phyloP scores from a whole-genome alignment of 1,284 basidiomycete genomes.

The Inonotus obliquus region DNA sequence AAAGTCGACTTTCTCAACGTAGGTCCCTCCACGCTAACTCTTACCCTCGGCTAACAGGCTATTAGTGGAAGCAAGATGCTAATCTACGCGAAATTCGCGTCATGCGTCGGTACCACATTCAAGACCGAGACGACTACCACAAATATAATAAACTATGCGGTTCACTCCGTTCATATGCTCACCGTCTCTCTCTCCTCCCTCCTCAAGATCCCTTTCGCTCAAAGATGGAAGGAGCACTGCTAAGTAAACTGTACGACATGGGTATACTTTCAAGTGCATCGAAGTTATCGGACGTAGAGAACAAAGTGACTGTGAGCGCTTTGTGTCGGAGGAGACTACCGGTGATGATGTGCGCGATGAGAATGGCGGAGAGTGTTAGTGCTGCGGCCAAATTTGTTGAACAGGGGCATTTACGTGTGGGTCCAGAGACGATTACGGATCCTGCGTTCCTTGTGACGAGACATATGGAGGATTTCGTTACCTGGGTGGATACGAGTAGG shows the following conservation, averaged over 20 bases:
- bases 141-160: slow-evolving; percentile 98
- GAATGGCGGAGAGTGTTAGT: slow-evolving; percentile 95
- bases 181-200: slow-evolving; percentile 85
- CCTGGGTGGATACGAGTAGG: slow-evolving; percentile 98
- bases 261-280: slow-evolving; percentile 81
- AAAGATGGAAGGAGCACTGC: slow-evolving; percentile 81
- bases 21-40: slow-evolving; percentile 25
- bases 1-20: slow-evolving; percentile 93
- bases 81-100: slow-evolving; percentile 91
- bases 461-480: slow-evolving; percentile 99
- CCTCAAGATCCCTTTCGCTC: slow-evolving; percentile 86
- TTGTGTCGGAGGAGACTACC: slow-evolving; percentile 91
- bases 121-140: slow-evolving; percentile 94
- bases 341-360: slow-evolving; percentile 83
- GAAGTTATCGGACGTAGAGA: slow-evolving; percentile 89
- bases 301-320: slow-evolving; percentile 92
- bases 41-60: slow-evolving; percentile 11
- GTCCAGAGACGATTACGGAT: slow-evolving; percentile 93
- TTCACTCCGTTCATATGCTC: slow-evolving; percentile 79
- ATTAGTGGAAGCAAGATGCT: slow-evolving; percentile 95
- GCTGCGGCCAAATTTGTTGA: slow-evolving; percentile 96
- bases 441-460: slow-evolving; percentile 95
- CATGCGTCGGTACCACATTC: slow-evolving; percentile 94
- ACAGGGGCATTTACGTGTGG: slow-evolving; percentile 96
- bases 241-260: slow-evolving; percentile 97